Conservation (phyloP, 2,329 filamentous ascomycete species). For the Zymoseptoria ardabiliae region DNA sequence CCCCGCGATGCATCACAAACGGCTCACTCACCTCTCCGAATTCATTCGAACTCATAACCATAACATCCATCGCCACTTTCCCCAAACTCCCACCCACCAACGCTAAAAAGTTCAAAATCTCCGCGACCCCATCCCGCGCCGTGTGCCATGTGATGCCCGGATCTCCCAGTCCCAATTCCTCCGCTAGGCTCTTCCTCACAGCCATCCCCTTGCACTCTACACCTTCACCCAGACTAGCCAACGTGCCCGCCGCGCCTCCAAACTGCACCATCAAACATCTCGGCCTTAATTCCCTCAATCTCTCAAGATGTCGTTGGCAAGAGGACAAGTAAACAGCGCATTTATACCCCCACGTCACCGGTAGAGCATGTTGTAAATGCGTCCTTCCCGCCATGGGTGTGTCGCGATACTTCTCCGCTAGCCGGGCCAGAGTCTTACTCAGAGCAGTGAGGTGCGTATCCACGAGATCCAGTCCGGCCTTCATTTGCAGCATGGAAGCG, state of each 20-base stretch:
- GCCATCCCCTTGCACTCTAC: slow-evolving; percentile 7
- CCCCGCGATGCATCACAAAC: slow-evolving; percentile 48
- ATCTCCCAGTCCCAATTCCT: slow-evolving; percentile 18
- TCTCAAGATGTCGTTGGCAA: slow-evolving; percentile 23
- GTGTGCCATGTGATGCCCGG: slow-evolving; percentile 29
- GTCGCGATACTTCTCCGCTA: slow-evolving; percentile 16
- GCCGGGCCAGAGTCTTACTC: slow-evolving; percentile 6
- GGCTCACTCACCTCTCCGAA: slow-evolving; percentile 26
- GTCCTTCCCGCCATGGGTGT: slow-evolving; percentile 26
- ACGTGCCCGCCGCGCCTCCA: slow-evolving; percentile 27
- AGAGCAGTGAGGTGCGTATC: slow-evolving; percentile 11
- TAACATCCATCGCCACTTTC: slow-evolving; percentile 26
- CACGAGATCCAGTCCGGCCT: slow-evolving; percentile 16
- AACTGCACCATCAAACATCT: slow-evolving; percentile 27
- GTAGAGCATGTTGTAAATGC: slow-evolving; percentile 28
- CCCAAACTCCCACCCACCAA: slow-evolving; percentile 23
- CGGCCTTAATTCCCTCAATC: slow-evolving; percentile 20
- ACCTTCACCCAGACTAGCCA: slow-evolving; percentile 19
- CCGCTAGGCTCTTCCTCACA: slow-evolving; percentile 19
- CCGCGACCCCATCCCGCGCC: slow-evolving; percentile 26
- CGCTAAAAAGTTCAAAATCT: slow-evolving; percentile 23
- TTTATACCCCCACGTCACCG: slow-evolving; percentile 30
- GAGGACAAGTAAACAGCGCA: slow-evolving; percentile 25
- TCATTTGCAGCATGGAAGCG: slow-evolving; percentile 24
- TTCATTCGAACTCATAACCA: slow-evolving; percentile 27